Evolutionary conservation across 1,139 yeast genomes (phyloP), one percentile per base, ranked within the genome.

Genomic region (Candida neerlandica): DNA sequence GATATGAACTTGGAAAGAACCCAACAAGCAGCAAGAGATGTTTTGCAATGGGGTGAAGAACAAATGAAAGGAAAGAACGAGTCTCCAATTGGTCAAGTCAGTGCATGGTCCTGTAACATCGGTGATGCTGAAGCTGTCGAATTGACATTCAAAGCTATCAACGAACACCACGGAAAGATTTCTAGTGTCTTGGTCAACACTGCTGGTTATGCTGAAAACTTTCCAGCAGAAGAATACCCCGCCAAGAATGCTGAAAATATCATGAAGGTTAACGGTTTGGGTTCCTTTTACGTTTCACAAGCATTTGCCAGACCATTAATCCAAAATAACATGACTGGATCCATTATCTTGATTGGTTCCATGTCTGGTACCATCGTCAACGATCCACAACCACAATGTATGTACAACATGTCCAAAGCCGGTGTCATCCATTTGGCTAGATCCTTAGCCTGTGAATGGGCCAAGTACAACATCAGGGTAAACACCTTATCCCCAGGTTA

Each of bases 161-260:
- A 76, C 58, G 71, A 70, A 44, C 84, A 80, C 59, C 89, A 85
- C 65, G 81, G 77, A 45, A 78, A 78, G 54, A 75, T 85, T 45
- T 82, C 90, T 37, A 82, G 84, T 59, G 71, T 86, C 54, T 77
- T 88, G 59, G 78, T 88, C 54, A 87, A 88, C 71, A 78, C 90
- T 45, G 95, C 96, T 11, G 95, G 96, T n/a, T 88, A 85, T 73
- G 85, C 90, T 64, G 91, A 86, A 65, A 86, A 85, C 71, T 81
- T 77, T 69, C 81, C 89, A 2, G 95, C 95, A 27, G 82, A 85
- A 60, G 89, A 86, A 46, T 88, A 87, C 69, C 92, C 94, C 16
- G 81, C 89, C 35, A 64, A 69, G 48, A 85, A 84, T 60, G 89
- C 91, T 48, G 89, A 85, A 60, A 78, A 80, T 32, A 71, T 88